Conservation (phyloP, 2,329 filamentous ascomycete genomes). For the Hymenotorrendiella dingleyae region DNA sequence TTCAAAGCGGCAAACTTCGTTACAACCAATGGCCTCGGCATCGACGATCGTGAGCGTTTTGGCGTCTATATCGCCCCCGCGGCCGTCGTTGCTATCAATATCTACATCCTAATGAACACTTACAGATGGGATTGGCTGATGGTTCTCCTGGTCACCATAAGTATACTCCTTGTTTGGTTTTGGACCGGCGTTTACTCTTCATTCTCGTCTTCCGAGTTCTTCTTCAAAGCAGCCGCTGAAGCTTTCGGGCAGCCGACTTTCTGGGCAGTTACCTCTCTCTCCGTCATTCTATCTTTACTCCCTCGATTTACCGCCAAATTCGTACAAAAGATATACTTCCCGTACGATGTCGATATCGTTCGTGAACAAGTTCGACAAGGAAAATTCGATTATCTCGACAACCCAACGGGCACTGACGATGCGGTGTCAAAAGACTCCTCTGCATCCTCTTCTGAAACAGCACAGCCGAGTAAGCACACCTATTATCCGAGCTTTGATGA, state of each 20-base stretch:
- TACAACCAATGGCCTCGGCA: constrained; percentile 64
- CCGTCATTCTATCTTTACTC: constrained; percentile 74
- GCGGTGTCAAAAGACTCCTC: constrained; percentile 41
- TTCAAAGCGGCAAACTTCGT: constrained; percentile 65
- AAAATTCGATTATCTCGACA: constrained; percentile 67
- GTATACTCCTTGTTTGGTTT: constrained; percentile 83
- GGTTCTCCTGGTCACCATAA: constrained; percentile 72
- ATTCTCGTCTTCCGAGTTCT: constrained; percentile 49
- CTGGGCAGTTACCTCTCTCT: constrained; percentile 78
- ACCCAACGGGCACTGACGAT: constrained; percentile 15
- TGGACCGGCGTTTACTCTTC: constrained; percentile 82
- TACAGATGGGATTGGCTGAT: constrained; percentile 99
- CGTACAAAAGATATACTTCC: constrained; percentile 89
- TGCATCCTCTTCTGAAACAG: constrained; percentile 54
- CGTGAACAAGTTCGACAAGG: constrained; percentile 85
- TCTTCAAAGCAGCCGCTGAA: constrained; percentile 74
- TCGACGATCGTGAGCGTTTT: constrained; percentile 76
- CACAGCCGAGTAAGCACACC: constrained; percentile 42
- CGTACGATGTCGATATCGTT: constrained; percentile 90
- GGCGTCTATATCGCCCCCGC: constrained; percentile 83
- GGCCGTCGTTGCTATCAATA: constrained; percentile 81
- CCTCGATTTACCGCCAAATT: constrained; percentile 84
- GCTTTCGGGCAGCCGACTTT: constrained; percentile 78
- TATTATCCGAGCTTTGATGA: constrained; percentile 68
- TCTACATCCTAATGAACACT: constrained; percentile 92